phyloP scores from a whole-genome alignment of 2,329 filamentous ascomycete species.

The Cytospora piceae region DNA sequence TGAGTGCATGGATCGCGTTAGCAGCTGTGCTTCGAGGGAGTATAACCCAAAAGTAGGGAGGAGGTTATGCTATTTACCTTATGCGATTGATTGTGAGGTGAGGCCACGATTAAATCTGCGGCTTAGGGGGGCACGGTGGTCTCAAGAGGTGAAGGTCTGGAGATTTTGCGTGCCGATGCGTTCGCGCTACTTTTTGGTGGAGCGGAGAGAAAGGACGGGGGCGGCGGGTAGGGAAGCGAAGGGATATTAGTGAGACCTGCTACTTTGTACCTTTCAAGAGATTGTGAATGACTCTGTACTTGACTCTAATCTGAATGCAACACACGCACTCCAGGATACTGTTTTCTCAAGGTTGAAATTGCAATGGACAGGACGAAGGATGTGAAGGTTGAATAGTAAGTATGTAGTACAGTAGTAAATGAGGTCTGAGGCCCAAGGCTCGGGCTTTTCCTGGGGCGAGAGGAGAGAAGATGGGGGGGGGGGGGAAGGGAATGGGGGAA shows the following conservation, averaged over 20 bases:
- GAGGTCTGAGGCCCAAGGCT: not conserved
- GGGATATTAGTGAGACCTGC: conserved; percentile 1
- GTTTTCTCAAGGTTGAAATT: not conserved
- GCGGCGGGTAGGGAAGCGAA: not conserved
- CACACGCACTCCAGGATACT: not conserved
- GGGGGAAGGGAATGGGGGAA: conserved; percentile 3
- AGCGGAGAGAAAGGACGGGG: conserved; percentile 23
- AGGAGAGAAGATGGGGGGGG: conserved; percentile 4
- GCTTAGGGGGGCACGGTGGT: not conserved
- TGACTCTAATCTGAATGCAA: not conserved
- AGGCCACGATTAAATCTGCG: not conserved
- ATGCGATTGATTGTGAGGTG: conserved; percentile 5
- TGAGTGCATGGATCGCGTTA: conserved; percentile 22
- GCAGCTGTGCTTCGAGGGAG: conserved; percentile 13
- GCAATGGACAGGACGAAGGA: conserved; percentile 1
- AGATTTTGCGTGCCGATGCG: conserved; percentile 26
- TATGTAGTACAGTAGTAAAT: not conserved
- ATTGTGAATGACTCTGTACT: not conserved
- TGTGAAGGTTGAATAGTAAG: conserved; percentile 9
- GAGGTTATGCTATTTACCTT: conserved; percentile 13
- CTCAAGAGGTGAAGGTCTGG: conserved; percentile 15
- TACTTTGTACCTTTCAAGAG: not conserved
- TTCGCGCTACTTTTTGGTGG: conserved; percentile 20
- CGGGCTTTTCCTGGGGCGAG: conserved; percentile 2
- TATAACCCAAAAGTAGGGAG: not conserved